Percentiles rank a stretch among this genome's conserved stretches.
These are phyloP conservation scores for Tylopilus orsonianus DNA, from an alignment of 1,284 basidiomycete genomes.

Conservation along the genomic window DNA sequence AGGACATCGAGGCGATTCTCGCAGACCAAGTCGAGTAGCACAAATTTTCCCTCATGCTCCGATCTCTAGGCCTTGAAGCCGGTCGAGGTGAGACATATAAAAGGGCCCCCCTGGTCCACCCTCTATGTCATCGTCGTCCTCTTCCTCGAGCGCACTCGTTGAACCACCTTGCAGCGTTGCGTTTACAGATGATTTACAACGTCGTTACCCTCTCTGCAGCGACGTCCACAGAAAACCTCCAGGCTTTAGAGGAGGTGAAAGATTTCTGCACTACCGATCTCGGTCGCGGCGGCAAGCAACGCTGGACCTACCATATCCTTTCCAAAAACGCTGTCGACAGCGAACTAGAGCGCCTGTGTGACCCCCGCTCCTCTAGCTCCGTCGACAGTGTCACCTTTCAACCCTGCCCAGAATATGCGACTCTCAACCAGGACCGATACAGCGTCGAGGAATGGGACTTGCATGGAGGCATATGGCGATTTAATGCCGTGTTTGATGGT, in stretches of 20 bases:
- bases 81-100: constrained; percentile 24
- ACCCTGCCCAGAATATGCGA: constrained; percentile 52
- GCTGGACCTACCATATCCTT: constrained; percentile 58
- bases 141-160: constrained; percentile 10
- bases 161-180: constrained; percentile 4
- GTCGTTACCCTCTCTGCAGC: constrained; percentile 44
- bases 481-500: constrained; percentile 66
- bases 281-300: constrained; percentile 49
- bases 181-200: constrained; percentile 33
- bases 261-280: constrained; percentile 57
- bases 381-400: constrained; percentile 57
- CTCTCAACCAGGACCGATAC: constrained; percentile 55
- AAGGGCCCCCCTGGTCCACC: constrained; percentile 5
- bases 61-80: constrained; percentile 13
- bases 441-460: constrained; percentile 54
- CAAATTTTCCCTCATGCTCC: constrained; percentile 16
- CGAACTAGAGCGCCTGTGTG: constrained; percentile 44
- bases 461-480: constrained; percentile 54
- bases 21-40: constrained; percentile 10
- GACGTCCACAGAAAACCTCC: constrained; percentile 46
- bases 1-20: constrained; percentile 20
- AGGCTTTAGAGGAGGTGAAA: constrained; percentile 51
- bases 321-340: constrained; percentile 45
- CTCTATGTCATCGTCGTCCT: constrained; percentile 16
- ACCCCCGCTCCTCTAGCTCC: constrained; percentile 38